Evolutionary conservation across 306 rosid species (phyloP), one percentile per base, ranked within the genome.

Genomic region (Fagus crenata): DNA sequence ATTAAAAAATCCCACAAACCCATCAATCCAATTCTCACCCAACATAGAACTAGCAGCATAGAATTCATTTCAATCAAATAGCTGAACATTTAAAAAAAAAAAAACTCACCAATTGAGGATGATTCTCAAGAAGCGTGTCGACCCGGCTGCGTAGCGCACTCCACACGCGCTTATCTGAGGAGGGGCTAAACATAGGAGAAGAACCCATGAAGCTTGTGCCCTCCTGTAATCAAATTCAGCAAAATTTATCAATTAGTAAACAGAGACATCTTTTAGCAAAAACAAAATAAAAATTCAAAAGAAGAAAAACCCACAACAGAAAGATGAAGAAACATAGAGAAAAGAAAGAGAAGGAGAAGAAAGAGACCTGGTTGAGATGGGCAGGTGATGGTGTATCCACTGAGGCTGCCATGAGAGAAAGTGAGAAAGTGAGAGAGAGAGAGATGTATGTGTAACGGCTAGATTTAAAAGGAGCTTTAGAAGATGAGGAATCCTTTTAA

Each of bases 161-260:
- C 98, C 98, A 96, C 80, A 91, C 87, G 28, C 93, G 89, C 78
- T 85, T 72, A 76, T 96, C 98, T 0, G 98, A 91, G 72, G 94
- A 85, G 7, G 97, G 97, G 69, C 89, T 89, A 75, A 81, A 76
- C 64, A 76, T 46, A 49, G 92, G 88, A 32, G 97, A 78, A 73
- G 83, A 84, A 74, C 53, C 84, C 87, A 80, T 77, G 22, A 63
- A 72, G 60, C 54, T 31, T 0, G 83, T 39, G 5, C 79, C 64
- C n/a, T 85, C 86, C 90, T 83, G 61, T 59, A 46, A 71, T 39
- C 37, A 58, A 17, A 53, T 51, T 15, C 42, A 46, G 53, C 31
- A 32, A 53, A 33, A 35, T 53, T 67, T 14, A 40, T 32, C n/a
- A 37, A 0, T 31, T 55, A 39, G 51, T 41, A n/a, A 3, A 32